Conservation (phyloP, 1,284 basidiomycete species). For the Inonotus obliquus region DNA sequence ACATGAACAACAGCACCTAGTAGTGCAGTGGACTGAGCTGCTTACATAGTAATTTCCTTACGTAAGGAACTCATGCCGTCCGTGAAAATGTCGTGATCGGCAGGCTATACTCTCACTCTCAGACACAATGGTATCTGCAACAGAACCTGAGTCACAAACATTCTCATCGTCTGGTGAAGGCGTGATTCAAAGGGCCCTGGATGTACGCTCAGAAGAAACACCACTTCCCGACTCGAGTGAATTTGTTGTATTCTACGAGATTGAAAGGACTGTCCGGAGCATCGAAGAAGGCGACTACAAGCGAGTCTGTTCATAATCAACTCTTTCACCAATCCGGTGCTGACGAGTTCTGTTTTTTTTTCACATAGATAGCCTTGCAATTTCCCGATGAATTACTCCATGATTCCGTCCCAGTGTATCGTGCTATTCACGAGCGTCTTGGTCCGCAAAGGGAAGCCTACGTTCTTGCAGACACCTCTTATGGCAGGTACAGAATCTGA, state of each 20-base stretch:
- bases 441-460: constrained; percentile 63
- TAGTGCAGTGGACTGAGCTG: too few relatives aligned
- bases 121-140: not conserved
- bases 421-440: constrained; percentile 55
- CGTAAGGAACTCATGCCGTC: not conserved
- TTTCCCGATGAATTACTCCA: constrained; percentile 93
- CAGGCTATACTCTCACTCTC: too few relatives aligned
- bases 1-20: too few relatives aligned
- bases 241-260: constrained; percentile 59
- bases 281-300: constrained; percentile 52
- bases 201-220: constrained; percentile 36
- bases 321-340: not conserved
- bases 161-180: constrained; percentile 62
- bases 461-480: constrained; percentile 94
- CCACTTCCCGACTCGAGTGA: constrained; percentile 31
- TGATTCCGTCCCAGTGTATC: constrained; percentile 86
- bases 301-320: constrained; percentile 39
- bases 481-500: constrained; percentile 70
- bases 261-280: constrained; percentile 47
- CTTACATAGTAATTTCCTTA: too few relatives aligned
- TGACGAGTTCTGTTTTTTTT: constrained; percentile 2
- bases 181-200: constrained; percentile 49
- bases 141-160: constrained; percentile 13
- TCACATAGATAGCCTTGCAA: constrained; percentile 80
- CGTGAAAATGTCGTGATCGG: too few relatives aligned